These are phyloP conservation scores for Aspergillus costaricaensis DNA, from an alignment of 2,329 filamentous ascomycete genomes.

Conservation along the genomic window DNA sequence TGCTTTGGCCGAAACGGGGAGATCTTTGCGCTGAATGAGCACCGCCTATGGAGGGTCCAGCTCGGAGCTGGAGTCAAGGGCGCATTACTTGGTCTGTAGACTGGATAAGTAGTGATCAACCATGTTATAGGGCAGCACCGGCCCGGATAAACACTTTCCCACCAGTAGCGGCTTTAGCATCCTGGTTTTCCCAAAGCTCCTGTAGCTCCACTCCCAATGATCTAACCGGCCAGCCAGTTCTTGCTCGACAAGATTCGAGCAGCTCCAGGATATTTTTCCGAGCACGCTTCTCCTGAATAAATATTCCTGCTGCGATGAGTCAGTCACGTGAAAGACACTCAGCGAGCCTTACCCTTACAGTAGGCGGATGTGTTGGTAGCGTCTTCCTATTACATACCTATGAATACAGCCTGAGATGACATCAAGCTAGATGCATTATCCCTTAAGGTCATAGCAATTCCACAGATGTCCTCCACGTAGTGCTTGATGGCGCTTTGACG, in stretches of 20 bases:
- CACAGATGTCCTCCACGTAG: slow-evolving; percentile 27
- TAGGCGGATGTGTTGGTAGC: too few relatives aligned
- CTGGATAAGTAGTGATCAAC: not conserved
- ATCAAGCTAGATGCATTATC: slow-evolving; percentile 28
- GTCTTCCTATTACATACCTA: slow-evolving; percentile 15
- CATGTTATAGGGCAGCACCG: not conserved
- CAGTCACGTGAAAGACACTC: not conserved
- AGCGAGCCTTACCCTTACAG: too few relatives aligned
- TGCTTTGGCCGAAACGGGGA: slow-evolving; percentile 47
- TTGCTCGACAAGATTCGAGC: slow-evolving; percentile 19
- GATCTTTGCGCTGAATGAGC: slow-evolving; percentile 44
- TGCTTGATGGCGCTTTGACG: slow-evolving; percentile 21
- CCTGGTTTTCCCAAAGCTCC: slow-evolving; percentile 18
- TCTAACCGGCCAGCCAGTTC: slow-evolving; percentile 25
- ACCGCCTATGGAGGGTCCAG: slow-evolving; percentile 49
- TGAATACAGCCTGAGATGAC: slow-evolving; percentile 29
- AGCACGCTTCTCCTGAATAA: slow-evolving; percentile 13
- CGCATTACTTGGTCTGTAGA: slow-evolving; percentile 3
- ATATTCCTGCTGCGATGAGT: slow-evolving; percentile 14
- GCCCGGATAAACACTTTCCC: not conserved
- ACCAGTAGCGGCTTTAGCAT: not conserved
- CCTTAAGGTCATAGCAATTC: slow-evolving; percentile 27
- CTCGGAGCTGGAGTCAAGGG: slow-evolving; percentile 29
- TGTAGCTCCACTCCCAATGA: slow-evolving; percentile 24
- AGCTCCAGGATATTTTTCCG: slow-evolving; percentile 21